phyloP scores from a whole-genome alignment of 1,139 yeast species.

The Debaryomyces nepalensis region DNA sequence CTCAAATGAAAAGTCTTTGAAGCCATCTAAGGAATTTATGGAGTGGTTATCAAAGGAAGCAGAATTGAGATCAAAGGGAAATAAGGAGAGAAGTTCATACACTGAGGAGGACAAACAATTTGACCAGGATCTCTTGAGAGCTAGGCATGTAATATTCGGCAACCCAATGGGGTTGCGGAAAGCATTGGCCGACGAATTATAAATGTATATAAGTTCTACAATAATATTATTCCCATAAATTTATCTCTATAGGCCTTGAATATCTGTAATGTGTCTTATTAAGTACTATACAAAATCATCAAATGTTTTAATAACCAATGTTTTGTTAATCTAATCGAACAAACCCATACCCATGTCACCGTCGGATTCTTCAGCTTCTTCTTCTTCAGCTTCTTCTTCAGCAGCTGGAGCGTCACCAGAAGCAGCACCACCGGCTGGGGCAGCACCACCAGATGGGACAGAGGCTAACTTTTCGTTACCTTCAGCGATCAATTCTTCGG shows the following conservation, averaged over 20 bases:
- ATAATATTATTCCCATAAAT: background rate
- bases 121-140: slow-evolving; percentile 52
- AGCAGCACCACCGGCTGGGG: slow-evolving; percentile 57
- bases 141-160: slow-evolving; percentile 77
- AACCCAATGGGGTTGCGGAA: slow-evolving; percentile 74
- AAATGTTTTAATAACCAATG: slow-evolving; percentile 7
- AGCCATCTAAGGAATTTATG: slow-evolving; percentile 45
- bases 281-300: slow-evolving; percentile 14
- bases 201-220: slow-evolving; percentile 15
- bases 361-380: slow-evolving; percentile 64
- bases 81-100: slow-evolving; percentile 32
- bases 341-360: slow-evolving; percentile 59
- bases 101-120: slow-evolving; percentile 39
- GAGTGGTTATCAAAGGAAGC: slow-evolving; percentile 67
- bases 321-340: slow-evolving; percentile 44
- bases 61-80: slow-evolving; percentile 38
- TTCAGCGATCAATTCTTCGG: slow-evolving; percentile 91
- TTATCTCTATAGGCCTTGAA: background rate
- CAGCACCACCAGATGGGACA: slow-evolving; percentile 98
- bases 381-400: slow-evolving; percentile 74
- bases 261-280: slow-evolving; percentile 8
- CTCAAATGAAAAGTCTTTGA: slow-evolving; percentile 25
- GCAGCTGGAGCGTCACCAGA: slow-evolving; percentile 63
- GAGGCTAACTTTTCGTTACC: slow-evolving; percentile 96
- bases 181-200: slow-evolving; percentile 59